phyloP scores from a whole-genome alignment of 2,329 filamentous ascomycete species.

The Exophiala sp. region DNA sequence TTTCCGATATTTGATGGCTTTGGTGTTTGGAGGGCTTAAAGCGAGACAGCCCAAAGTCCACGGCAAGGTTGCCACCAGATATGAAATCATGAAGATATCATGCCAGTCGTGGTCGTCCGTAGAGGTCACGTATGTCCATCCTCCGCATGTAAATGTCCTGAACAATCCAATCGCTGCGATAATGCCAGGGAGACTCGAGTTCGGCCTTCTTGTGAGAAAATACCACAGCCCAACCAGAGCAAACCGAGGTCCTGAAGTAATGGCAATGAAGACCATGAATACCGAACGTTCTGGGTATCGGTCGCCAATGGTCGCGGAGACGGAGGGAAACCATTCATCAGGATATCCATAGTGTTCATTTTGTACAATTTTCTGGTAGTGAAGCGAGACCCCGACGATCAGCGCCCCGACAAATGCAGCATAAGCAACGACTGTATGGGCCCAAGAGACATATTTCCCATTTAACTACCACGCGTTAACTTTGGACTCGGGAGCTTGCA shows the following conservation, averaged over 20 bases:
- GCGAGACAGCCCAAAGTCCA: constrained; percentile 91
- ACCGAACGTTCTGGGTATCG: constrained; percentile 93
- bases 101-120: constrained; percentile 99
- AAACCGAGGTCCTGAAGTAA: constrained; percentile 91
- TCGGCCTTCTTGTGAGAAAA: constrained; percentile 71
- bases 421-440: constrained; percentile 80
- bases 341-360: constrained; percentile 96
- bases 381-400: constrained; percentile 69
- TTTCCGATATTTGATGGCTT: constrained; percentile 82
- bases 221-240: constrained; percentile 89
- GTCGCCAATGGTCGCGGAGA: constrained; percentile 94
- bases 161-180: constrained; percentile 74
- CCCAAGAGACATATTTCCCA: constrained; percentile 84
- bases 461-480: constrained; percentile 53
- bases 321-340: constrained; percentile 92
- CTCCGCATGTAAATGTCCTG: constrained; percentile 86
- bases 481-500: constrained; percentile 24
- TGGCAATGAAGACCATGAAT: constrained; percentile 94
- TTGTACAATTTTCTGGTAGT: constrained; percentile 95
- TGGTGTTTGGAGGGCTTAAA: constrained; percentile 76
- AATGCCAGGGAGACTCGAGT: constrained; percentile 70
- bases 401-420: constrained; percentile 78
- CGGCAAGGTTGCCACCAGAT: constrained; percentile 85
- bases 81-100: constrained; percentile 99
- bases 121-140: constrained; percentile 97